Percentiles rank a stretch among this genome's conserved stretches.
Conservation (phyloP, 2,329 filamentous ascomycete species). For the Claviceps sorghi region DNA sequence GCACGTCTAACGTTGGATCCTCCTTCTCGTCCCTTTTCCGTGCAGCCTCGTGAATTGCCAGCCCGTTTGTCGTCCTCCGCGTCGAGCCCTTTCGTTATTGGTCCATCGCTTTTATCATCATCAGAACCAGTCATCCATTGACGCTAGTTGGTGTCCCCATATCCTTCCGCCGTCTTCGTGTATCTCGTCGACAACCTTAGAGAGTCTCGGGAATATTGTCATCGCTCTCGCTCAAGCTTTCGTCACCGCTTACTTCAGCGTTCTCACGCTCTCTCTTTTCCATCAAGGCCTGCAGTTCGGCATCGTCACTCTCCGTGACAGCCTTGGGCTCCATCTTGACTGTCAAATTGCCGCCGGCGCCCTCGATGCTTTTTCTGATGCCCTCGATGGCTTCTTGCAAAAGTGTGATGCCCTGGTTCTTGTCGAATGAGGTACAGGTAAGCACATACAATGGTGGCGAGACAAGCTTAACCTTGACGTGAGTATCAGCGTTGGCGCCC, state of each 20-base stretch:
- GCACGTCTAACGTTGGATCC: neutral
- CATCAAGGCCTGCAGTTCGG: constrained; percentile 93
- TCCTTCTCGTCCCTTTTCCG: neutral
- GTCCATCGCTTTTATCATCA: neutral
- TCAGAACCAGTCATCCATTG: neutral
- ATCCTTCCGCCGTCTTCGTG: neutral
- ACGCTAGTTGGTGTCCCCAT: neutral
- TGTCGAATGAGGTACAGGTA: constrained; percentile 90
- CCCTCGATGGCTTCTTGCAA: constrained; percentile 83
- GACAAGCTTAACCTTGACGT: constrained; percentile 98
- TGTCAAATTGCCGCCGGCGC: constrained; percentile 61
- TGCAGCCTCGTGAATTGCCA: neutral
- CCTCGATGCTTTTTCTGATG: constrained; percentile 67
- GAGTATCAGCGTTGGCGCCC: constrained; percentile 45
- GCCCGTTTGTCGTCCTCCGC: neutral
- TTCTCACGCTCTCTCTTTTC: constrained; percentile 98
- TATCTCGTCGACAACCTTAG: constrained; percentile 11
- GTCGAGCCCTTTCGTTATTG: neutral
- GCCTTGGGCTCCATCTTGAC: constrained; percentile 99
- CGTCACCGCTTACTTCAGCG: constrained; percentile 92
- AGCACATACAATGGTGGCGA: constrained; percentile 93
- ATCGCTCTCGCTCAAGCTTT: constrained; percentile 90
- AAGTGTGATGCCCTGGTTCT: constrained; percentile 67
- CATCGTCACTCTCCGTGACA: constrained; percentile 95
- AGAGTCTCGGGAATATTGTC: constrained; percentile 47